Evolutionary conservation across 1,284 basidiomycete species (phyloP).

Genomic region (Mycosarcoma mackinlayi): DNA sequence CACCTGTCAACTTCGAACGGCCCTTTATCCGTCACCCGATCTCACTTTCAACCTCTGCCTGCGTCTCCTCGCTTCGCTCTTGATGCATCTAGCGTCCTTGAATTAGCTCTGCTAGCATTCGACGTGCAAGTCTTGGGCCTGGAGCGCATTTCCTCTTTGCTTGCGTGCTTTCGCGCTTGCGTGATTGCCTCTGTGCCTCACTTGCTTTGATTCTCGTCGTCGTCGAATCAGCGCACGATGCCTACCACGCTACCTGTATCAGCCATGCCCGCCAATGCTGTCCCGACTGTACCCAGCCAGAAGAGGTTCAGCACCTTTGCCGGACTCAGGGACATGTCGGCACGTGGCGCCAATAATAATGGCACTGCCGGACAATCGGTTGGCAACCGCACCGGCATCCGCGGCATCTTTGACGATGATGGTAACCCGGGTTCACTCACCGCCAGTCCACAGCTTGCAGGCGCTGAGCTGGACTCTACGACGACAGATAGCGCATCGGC

Average conservation of each 20-base stretch:
- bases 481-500: constrained; percentile 67
- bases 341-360: constrained; percentile 15
- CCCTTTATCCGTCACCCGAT: neutral
- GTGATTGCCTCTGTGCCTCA: neutral
- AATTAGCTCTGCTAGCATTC: constrained; percentile 2
- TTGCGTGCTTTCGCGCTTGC: constrained; percentile 5
- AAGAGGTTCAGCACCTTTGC: constrained; percentile 60
- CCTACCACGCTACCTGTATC: constrained; percentile 22
- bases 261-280: constrained; percentile 6
- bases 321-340: constrained; percentile 40
- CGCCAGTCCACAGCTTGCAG: constrained; percentile 13
- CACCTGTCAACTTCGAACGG: too few relatives aligned
- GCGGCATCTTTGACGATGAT: constrained; percentile 50
- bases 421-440: constrained; percentile 19
- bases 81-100: constrained; percentile 15
- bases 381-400: constrained; percentile 39
- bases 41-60: too few relatives aligned
- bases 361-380: constrained; percentile 16
- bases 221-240: constrained; percentile 12
- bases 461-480: constrained; percentile 70
- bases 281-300: constrained; percentile 16
- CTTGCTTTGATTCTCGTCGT: neutral
- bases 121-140: constrained; percentile 18
- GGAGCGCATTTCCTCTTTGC: constrained; percentile 5
- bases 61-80: neutral